These are phyloP conservation scores for Pseudocercospora musae DNA, from an alignment of 2,329 filamentous ascomycete species.

Conservation along the genomic window DNA sequence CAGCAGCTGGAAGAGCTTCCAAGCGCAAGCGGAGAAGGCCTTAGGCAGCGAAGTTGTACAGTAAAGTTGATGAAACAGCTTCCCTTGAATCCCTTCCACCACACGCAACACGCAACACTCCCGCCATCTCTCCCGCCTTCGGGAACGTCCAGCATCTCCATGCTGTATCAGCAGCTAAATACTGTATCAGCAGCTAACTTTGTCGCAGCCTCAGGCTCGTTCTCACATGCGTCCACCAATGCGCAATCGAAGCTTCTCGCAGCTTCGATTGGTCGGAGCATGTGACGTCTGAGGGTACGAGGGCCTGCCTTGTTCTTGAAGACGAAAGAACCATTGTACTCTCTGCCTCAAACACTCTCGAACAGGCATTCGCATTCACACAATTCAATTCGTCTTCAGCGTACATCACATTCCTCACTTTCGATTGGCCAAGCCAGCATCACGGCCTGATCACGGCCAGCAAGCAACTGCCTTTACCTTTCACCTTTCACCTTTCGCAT, in stretches of 20 bases:
- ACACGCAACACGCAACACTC: background rate
- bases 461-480: conserved; percentile 2
- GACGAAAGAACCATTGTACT: conserved; percentile 1
- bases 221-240: background rate
- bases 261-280: conserved; percentile 4
- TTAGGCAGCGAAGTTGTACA: too few species aligned
- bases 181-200: background rate
- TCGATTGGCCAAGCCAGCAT: conserved; percentile 1
- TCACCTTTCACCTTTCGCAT: background rate
- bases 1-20: background rate
- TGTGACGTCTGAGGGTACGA: conserved; percentile 2
- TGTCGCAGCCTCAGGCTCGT: background rate
- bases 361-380: background rate
- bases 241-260: conserved; percentile 5
- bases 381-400: conserved; percentile 7
- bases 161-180: too few species aligned
- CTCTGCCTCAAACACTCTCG: conserved; percentile 1
- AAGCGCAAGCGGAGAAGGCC: too few species aligned
- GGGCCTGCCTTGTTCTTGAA: conserved; percentile 1
- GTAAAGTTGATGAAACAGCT: background rate
- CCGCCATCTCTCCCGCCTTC: background rate
- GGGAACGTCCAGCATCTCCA: background rate
- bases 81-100: background rate
- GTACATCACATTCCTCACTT: conserved; percentile 1
- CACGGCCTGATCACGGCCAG: conserved; percentile 9